Percentiles rank a stretch among this genome's conserved stretches.
phyloP scores from a whole-genome alignment of 805 yeast genomes.

The Aciculoconidium aculeatum region DNA sequence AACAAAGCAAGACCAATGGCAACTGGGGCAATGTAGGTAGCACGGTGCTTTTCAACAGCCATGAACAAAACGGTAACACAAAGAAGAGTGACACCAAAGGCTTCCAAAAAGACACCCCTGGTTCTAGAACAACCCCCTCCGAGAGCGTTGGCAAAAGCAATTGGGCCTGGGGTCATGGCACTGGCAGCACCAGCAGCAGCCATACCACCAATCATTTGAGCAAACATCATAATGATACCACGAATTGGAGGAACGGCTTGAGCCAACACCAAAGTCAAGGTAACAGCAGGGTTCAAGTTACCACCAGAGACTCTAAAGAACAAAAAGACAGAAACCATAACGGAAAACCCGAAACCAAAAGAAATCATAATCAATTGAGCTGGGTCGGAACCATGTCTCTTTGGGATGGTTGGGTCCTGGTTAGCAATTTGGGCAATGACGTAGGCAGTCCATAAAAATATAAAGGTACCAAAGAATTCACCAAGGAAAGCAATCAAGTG shows the following conservation, averaged over 20 bases:
- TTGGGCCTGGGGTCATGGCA: slow-evolving; percentile 78
- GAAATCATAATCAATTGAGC: slow-evolving; percentile 72
- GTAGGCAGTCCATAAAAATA: slow-evolving; percentile 77
- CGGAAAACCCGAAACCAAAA: slow-evolving; percentile 82
- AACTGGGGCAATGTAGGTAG: slow-evolving; percentile 75
- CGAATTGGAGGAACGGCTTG: slow-evolving; percentile 71
- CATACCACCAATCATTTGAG: slow-evolving; percentile 82
- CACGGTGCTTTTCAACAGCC: slow-evolving; percentile 77
- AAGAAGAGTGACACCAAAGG: slow-evolving; percentile 69
- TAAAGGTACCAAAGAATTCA: slow-evolving; percentile 82
- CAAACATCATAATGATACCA: slow-evolving; percentile 55
- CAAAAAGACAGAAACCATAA: slow-evolving; percentile 64
- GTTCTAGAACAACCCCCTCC: slow-evolving; percentile 68
- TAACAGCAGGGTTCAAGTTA: slow-evolving; percentile 85
- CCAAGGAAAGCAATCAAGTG: slow-evolving; percentile 66
- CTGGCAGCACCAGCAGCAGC: slow-evolving; percentile 88
- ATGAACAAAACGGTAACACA: slow-evolving; percentile 73
- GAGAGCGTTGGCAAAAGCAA: slow-evolving; percentile 63
- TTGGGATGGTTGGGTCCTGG: slow-evolving; percentile 37
- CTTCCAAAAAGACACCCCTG: slow-evolving; percentile 77
- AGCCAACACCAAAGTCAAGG: slow-evolving; percentile 64
- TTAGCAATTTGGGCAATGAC: slow-evolving; percentile 82
- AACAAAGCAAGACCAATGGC: slow-evolving; percentile 79
- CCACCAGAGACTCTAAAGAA: slow-evolving; percentile 81
- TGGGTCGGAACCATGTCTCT: slow-evolving; percentile 47